phyloP scores from a whole-genome alignment of 2,329 filamentous ascomycete species.

The Claviceps sorghi region DNA sequence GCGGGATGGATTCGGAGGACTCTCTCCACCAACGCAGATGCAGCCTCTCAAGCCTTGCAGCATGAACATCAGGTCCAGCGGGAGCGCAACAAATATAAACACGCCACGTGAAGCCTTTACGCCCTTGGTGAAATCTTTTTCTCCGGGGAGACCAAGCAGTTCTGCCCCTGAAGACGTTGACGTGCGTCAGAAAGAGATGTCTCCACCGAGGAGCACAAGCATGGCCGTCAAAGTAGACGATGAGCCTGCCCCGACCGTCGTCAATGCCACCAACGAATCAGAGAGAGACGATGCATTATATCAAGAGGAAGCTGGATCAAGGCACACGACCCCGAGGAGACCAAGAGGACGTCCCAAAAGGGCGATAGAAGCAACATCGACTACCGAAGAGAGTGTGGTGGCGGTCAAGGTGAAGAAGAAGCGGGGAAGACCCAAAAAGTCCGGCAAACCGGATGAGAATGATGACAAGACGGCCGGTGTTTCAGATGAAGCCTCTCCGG shows the following conservation, averaged over 20 bases:
- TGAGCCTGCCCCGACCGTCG: neutral
- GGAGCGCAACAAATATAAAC: conserved; percentile 22
- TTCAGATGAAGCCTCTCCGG: neutral
- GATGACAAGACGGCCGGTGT: neutral
- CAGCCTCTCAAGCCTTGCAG: conserved; percentile 1
- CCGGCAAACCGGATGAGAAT: neutral
- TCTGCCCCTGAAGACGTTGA: neutral
- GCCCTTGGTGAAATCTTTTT: neutral
- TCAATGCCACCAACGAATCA: neutral
- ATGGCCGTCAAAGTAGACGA: neutral
- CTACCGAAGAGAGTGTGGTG: conserved; percentile 1
- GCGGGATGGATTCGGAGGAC: conserved; percentile 10
- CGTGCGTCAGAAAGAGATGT: neutral
- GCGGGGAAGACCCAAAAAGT: conserved; percentile 29
- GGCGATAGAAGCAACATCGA: conserved; percentile 3
- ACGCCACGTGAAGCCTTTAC: conserved; percentile 13
- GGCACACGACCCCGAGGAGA: conserved; percentile 13
- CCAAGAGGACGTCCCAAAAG: conserved; percentile 20
- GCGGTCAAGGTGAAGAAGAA: conserved; percentile 17
- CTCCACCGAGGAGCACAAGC: neutral
- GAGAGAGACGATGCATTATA: conserved; percentile 8
- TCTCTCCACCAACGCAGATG: conserved; percentile 4
- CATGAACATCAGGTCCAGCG: conserved; percentile 15
- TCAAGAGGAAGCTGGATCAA: conserved; percentile 3
- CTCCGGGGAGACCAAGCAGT: neutral